Evolutionary conservation across 208 protist species (phyloP).

Genomic region (Leishmania amazonensis): DNA sequence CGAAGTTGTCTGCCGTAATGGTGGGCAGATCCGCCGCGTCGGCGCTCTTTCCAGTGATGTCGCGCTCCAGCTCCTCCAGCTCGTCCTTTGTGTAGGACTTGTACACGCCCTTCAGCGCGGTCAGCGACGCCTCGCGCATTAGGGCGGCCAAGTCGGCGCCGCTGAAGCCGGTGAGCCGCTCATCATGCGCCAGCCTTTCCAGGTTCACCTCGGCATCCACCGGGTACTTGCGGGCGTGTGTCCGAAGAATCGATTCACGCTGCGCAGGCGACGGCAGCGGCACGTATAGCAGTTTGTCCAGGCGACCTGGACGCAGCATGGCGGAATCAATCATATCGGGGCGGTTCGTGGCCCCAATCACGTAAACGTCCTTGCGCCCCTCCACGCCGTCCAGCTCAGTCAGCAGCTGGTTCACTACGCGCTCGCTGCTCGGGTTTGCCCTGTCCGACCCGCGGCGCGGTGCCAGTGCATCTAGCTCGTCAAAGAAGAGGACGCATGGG

Average conservation of each 20-base stretch:
- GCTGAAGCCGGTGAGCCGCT: constrained; percentile 90
- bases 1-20: constrained; percentile 70
- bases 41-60: constrained; percentile 53
- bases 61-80: constrained; percentile 79
- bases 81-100: constrained; percentile 46
- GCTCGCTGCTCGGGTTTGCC: constrained; percentile 92
- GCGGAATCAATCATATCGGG: constrained; percentile 99
- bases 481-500: constrained; percentile 99
- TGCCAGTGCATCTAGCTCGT: constrained; percentile 99
- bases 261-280: constrained; percentile 91
- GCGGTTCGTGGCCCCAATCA: constrained; percentile 99
- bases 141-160: constrained; percentile 95
- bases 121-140: constrained; percentile 93
- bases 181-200: constrained; percentile 65
- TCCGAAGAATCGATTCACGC: constrained; percentile 90
- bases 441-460: constrained; percentile 91
- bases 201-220: constrained; percentile 83
- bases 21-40: constrained; percentile 48
- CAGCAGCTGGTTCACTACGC: constrained; percentile 99
- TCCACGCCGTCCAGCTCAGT: constrained; percentile 99
- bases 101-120: constrained; percentile 86
- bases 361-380: constrained; percentile 93
- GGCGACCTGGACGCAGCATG: constrained; percentile 97
- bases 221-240: constrained; percentile 91
- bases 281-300: constrained; percentile 98